Conservation (phyloP, 768 basidiomycete species). For the Pholiota microspora region DNA sequence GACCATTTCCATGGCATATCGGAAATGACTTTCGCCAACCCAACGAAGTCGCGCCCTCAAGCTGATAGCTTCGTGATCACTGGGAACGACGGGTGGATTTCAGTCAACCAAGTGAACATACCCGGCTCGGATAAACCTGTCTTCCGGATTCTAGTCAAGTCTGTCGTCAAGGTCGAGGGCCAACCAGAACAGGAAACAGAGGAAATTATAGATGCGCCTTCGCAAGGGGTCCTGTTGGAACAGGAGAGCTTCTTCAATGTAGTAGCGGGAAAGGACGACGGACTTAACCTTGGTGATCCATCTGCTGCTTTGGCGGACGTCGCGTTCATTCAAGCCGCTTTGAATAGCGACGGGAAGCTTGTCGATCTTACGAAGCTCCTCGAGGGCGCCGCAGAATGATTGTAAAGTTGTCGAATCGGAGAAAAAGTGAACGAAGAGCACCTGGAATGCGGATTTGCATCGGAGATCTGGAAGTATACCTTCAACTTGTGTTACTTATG, state of each 20-base stretch:
- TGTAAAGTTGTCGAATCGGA: conserved; percentile 15
- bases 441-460: conserved; percentile 15
- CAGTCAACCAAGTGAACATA: conserved; percentile 33
- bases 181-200: conserved; percentile 44
- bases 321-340: conserved; percentile 73
- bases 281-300: conserved; percentile 51
- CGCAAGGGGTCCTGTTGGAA: conserved; percentile 55
- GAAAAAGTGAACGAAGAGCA: conserved; percentile 6
- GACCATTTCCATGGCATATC: conserved; percentile 53
- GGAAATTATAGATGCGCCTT: conserved; percentile 47
- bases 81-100: conserved; percentile 62
- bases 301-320: conserved; percentile 68
- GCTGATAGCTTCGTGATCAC: conserved; percentile 49
- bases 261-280: conserved; percentile 50
- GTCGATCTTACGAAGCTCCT: conserved; percentile 51
- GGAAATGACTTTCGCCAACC: conserved; percentile 63
- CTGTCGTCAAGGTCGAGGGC: conserved; percentile 30
- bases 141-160: conserved; percentile 39
- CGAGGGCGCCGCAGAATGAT: conserved; percentile 5
- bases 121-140: conserved; percentile 21
- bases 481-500: conserved; percentile 8
- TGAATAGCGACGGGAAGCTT: conserved; percentile 61
- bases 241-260: conserved; percentile 58
- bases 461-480: conserved; percentile 15
- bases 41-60: conserved; percentile 38